Evolutionary conservation across 306 rosid genomes (phyloP).

Genomic region (Delonix regia): DNA sequence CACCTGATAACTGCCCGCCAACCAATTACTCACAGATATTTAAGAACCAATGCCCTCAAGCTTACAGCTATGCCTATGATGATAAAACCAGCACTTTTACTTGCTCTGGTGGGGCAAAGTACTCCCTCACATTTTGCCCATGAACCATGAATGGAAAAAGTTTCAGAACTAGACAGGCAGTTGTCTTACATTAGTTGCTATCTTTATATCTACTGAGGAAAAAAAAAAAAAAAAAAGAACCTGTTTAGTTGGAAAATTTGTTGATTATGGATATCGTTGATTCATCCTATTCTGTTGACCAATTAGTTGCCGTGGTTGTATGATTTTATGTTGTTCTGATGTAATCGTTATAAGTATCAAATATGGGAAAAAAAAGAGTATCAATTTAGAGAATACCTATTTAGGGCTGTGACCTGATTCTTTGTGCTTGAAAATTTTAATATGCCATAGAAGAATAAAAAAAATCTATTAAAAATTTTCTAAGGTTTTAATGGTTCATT

Average conservation of each 20-base stretch:
- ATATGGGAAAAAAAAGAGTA: too few species aligned
- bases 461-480: too few species aligned
- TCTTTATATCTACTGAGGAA: neutral
- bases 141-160: conserved; percentile 13
- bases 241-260: neutral
- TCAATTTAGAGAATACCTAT: too few species aligned
- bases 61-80: conserved; percentile 53
- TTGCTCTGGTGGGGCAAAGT: conserved; percentile 40
- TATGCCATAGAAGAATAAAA: neutral
- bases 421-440: too few species aligned
- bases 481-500: too few species aligned
- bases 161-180: neutral
- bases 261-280: conserved; percentile 7
- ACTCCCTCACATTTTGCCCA: conserved; percentile 45
- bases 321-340: too few species aligned
- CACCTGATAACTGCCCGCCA: conserved; percentile 39
- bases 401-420: neutral
- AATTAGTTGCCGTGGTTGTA: too few species aligned
- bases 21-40: conserved; percentile 34
- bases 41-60: conserved; percentile 45
- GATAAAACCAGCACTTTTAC: conserved; percentile 47
- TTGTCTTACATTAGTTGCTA: neutral
- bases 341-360: too few species aligned
- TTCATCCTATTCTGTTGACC: neutral
- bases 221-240: neutral